Conservation (phyloP, 2,329 filamentous ascomycete genomes). For the Aspergillus jensenii region DNA sequence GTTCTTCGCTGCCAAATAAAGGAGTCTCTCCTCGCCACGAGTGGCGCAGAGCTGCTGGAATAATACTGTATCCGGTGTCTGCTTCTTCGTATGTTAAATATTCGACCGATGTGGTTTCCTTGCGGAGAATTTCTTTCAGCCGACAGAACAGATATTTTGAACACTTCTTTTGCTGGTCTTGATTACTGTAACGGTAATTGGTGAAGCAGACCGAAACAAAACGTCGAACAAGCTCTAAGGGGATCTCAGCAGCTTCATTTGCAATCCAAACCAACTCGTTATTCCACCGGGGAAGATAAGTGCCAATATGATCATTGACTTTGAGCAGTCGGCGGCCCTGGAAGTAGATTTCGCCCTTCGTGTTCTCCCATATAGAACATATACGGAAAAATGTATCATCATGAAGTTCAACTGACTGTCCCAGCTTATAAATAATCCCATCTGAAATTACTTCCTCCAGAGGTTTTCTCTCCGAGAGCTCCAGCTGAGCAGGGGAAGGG, state of each 20-base stretch:
- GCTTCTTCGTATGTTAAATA: conserved; percentile 33
- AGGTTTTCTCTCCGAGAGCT: not conserved
- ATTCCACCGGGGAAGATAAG: conserved; percentile 31
- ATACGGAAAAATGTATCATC: conserved; percentile 45
- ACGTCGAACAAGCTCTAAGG: conserved; percentile 36
- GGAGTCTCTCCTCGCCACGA: conserved; percentile 35
- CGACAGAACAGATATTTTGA: conserved; percentile 33
- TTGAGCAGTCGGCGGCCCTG: conserved; percentile 39
- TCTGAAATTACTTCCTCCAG: conserved; percentile 17
- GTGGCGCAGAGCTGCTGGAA: conserved; percentile 23
- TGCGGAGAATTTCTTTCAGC: conserved; percentile 24
- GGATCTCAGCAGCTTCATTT: conserved; percentile 45
- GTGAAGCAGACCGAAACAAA: conserved; percentile 53
- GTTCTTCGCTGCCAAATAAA: conserved; percentile 26
- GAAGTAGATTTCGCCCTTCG: conserved; percentile 29
- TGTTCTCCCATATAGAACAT: conserved; percentile 32
- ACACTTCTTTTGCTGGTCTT: conserved; percentile 31
- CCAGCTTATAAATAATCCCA: conserved; percentile 24
- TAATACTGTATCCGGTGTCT: conserved; percentile 21
- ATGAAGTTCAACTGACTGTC: conserved; percentile 37
- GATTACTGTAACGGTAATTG: conserved; percentile 44
- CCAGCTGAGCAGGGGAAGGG: not conserved
- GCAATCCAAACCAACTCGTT: conserved; percentile 50
- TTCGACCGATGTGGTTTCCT: conserved; percentile 24
- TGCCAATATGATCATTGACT: conserved; percentile 30